Conservation (phyloP, 164 flowering plant genomes). For the Liquidambar formosana region DNA sequence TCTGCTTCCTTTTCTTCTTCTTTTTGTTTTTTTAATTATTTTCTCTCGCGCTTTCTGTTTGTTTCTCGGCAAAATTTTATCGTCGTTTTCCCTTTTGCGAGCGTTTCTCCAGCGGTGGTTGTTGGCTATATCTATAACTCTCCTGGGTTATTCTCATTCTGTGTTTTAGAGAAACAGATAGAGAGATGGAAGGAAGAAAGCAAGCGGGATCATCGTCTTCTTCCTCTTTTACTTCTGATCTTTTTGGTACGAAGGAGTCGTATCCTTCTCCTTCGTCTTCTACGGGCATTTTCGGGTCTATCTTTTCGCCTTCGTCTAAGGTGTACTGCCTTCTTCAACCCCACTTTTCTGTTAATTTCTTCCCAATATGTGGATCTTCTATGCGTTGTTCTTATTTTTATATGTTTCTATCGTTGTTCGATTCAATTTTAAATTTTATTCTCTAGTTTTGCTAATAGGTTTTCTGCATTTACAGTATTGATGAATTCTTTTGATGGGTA, state of each 20-base stretch:
- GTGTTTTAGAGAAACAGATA: neutral
- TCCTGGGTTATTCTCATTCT: neutral
- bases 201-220: constrained; percentile 33
- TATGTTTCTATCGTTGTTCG: neutral
- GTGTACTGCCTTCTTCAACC: constrained; percentile 20
- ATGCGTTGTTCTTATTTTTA: neutral
- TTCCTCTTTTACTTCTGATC: constrained; percentile 28
- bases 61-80: constrained; percentile 6
- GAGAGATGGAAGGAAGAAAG: constrained; percentile 38
- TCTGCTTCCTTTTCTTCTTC: constrained; percentile 1
- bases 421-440: neutral
- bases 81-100: neutral
- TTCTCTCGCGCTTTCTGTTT: constrained; percentile 1
- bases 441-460: neutral
- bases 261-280: constrained; percentile 28
- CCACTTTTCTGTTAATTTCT: neutral
- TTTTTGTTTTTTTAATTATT: constrained; percentile 1
- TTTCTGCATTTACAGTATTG: neutral
- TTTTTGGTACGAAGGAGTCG: constrained; percentile 30
- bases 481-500: neutral
- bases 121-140: neutral
- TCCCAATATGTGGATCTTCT: neutral
- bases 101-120: constrained; percentile 7
- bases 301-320: constrained; percentile 40
- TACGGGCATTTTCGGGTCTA: constrained; percentile 37